These are phyloP conservation scores for Ophiostoma quercus DNA, from an alignment of 2,329 filamentous ascomycete genomes.

Conservation along the genomic window DNA sequence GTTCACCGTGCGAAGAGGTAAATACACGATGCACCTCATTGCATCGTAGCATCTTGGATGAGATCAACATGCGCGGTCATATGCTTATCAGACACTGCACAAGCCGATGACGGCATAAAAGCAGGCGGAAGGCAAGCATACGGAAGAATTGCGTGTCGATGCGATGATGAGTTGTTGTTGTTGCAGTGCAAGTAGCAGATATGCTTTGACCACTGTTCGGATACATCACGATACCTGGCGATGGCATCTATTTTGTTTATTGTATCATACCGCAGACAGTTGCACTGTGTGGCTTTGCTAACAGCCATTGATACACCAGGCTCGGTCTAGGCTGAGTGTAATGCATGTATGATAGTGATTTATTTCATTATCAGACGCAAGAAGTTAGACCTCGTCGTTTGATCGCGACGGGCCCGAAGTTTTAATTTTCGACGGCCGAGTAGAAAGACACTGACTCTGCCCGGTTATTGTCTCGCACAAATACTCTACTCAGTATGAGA, in stretches of 20 bases:
- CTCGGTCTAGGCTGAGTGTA: not conserved
- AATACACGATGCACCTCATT: not conserved
- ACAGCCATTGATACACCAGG: not conserved
- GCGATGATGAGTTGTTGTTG: not conserved
- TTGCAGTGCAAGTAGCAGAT: not conserved
- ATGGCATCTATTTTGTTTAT: not conserved
- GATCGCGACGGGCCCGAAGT: not conserved
- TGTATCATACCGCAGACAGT: not conserved
- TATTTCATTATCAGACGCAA: not conserved
- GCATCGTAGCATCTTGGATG: not conserved
- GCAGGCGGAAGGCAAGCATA: not conserved
- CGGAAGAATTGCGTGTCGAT: not conserved
- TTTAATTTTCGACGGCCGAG: not conserved
- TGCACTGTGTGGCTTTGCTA: not conserved
- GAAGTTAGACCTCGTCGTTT: not conserved
- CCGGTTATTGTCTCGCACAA: not conserved
- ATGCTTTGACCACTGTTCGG: not conserved
- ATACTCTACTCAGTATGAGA: not conserved
- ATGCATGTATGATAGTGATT: not conserved
- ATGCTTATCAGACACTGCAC: not conserved
- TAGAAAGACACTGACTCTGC: not conserved
- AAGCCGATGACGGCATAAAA: not conserved
- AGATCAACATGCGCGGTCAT: constrained; percentile 6
- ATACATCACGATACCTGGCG: not conserved
- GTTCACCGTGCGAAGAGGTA: not conserved